Conservation (phyloP, 2,329 filamentous ascomycete species). For the Penicillium sp. region DNA sequence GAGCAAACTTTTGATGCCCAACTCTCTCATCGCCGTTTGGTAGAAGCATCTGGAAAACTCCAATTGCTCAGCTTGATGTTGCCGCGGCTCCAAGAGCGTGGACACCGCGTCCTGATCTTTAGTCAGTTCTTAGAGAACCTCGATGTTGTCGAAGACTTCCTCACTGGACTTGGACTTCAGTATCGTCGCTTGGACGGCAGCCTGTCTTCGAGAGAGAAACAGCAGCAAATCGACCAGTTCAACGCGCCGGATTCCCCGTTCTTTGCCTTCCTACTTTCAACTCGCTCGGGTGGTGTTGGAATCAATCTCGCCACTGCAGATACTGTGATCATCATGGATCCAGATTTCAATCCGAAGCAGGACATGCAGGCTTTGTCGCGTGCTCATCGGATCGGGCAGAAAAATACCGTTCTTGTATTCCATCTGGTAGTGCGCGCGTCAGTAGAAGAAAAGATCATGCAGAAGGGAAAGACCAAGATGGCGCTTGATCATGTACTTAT, state of each 20-base stretch:
- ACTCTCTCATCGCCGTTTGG: slow-evolving; percentile 72
- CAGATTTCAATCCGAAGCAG: slow-evolving; percentile 97
- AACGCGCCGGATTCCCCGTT: slow-evolving; percentile 79
- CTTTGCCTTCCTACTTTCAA: slow-evolving; percentile 91
- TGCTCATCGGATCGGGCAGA: slow-evolving; percentile 93
- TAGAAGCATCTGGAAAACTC: slow-evolving; percentile 89
- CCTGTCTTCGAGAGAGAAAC: slow-evolving; percentile 79
- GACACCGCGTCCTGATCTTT: slow-evolving; percentile 90
- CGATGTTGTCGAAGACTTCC: slow-evolving; percentile 87
- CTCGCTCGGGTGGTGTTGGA: slow-evolving; percentile 89
- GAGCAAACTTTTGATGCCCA: slow-evolving; percentile 65
- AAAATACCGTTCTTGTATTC: slow-evolving; percentile 92
- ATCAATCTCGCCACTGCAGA: slow-evolving; percentile 97
- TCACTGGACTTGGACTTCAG: slow-evolving; percentile 69
- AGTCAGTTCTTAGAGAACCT: slow-evolving; percentile 90
- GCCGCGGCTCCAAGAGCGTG: slow-evolving; percentile 78
- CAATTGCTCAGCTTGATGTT: slow-evolving; percentile 80
- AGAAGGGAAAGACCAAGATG: slow-evolving; percentile 94
- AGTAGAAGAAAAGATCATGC: slow-evolving; percentile 93
- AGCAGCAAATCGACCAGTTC: slow-evolving; percentile 89
- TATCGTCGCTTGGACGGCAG: slow-evolving; percentile 84
- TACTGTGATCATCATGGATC: slow-evolving; percentile 95
- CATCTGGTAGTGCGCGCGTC: slow-evolving; percentile 87
- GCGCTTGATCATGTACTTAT: slow-evolving; percentile 93
- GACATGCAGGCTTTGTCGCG: slow-evolving; percentile 94